These are phyloP conservation scores for Chlorella sp. DNA, from an alignment of 139 green algal species.

Conservation along the genomic window DNA sequence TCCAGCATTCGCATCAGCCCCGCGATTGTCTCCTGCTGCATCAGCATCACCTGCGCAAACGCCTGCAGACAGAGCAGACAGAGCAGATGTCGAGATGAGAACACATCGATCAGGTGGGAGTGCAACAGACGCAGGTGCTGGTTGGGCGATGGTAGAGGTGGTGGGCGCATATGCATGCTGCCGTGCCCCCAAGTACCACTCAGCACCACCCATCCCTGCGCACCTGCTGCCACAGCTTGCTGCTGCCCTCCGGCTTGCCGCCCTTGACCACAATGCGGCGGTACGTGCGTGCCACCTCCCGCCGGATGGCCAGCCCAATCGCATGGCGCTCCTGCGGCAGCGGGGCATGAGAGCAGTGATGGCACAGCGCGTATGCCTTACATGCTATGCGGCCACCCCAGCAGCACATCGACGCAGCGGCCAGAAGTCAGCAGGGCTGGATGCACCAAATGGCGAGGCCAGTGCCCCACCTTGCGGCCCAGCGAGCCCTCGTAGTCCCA, in stretches of 20 bases:
- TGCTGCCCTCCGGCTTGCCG: constrained; percentile 10
- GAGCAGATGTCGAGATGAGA: neutral
- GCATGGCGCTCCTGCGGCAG: constrained; percentile 58
- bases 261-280: constrained; percentile 21
- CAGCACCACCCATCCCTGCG: neutral
- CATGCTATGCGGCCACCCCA: neutral
- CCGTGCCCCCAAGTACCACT: no score
- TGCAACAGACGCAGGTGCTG: no score
- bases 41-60: constrained; percentile 73
- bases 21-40: constrained; percentile 70
- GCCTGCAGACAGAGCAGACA: constrained; percentile 57
- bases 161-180: no score
- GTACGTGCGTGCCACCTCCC: constrained; percentile 64
- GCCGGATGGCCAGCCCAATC: constrained; percentile 58
- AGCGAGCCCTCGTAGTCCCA: constrained; percentile 80
- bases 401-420: neutral
- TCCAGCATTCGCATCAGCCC: constrained; percentile 62
- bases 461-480: constrained; percentile 37
- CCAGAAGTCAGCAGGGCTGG: neutral
- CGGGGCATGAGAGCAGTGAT: neutral
- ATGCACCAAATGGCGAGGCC: no score
- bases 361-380: neutral
- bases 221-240: constrained; percentile 40
- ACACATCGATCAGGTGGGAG: no score
- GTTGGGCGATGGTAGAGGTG: no score